Evolutionary conservation across 805 yeast species (phyloP).

Genomic region (Starmera caribaea): DNA sequence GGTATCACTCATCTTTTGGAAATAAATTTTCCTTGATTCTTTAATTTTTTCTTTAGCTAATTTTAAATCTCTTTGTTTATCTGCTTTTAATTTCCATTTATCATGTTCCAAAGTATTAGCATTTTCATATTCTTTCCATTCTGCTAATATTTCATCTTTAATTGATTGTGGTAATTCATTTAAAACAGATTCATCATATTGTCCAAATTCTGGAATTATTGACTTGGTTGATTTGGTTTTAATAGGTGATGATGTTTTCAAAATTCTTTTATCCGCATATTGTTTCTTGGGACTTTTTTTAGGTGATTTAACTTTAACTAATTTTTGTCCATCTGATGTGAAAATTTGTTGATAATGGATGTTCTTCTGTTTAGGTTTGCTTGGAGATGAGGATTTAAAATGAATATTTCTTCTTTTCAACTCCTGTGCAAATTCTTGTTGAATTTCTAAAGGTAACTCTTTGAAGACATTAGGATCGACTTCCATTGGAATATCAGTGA

Average conservation of each 20-base stretch:
- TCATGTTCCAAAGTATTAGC: not conserved
- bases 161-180: constrained; percentile 16
- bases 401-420: constrained; percentile 30
- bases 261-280: constrained; percentile 6
- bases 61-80: too few species aligned
- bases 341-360: constrained; percentile 16
- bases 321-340: constrained; percentile 3
- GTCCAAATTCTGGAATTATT: constrained; percentile 2
- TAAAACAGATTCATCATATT: constrained; percentile 13
- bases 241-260: constrained; percentile 7
- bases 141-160: constrained; percentile 9
- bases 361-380: constrained; percentile 11
- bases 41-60: constrained; percentile 1
- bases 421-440: constrained; percentile 49
- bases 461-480: constrained; percentile 56
- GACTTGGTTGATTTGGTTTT: not conserved
- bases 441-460: constrained; percentile 55
- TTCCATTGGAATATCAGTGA: constrained; percentile 15
- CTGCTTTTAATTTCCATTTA: too few species aligned
- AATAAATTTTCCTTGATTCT: constrained; percentile 15
- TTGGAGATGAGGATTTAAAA: constrained; percentile 7
- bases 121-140: constrained; percentile 11
- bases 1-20: constrained; percentile 24
- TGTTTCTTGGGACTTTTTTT: constrained; percentile 4
- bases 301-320: constrained; percentile 9